These are phyloP conservation scores for Candida corydali DNA, from an alignment of 805 yeast species.

Conservation along the genomic window DNA sequence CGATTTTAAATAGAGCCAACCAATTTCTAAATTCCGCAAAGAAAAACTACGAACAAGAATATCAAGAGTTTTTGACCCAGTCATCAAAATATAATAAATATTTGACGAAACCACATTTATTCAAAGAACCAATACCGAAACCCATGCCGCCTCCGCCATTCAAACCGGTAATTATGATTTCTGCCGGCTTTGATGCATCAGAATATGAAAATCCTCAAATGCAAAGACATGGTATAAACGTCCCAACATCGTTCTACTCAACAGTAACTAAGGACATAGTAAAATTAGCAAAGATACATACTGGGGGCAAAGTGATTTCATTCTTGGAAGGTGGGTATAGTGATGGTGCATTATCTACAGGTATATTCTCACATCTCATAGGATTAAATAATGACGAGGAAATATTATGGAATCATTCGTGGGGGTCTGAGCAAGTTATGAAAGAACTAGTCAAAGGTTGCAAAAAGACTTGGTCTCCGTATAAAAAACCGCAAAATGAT, in stretches of 20 bases:
- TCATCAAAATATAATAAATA: slow-evolving; percentile 28
- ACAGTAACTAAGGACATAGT: slow-evolving; percentile 69
- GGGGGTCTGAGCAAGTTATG: slow-evolving; percentile 62
- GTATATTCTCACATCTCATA: slow-evolving; percentile 72
- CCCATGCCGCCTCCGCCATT: slow-evolving; percentile 35
- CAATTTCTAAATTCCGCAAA: slow-evolving; percentile 54
- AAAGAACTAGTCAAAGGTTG: slow-evolving; percentile 68
- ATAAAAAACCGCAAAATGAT: slow-evolving; percentile 49
- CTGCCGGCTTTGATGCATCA: slow-evolving; percentile 87
- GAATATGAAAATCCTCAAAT: slow-evolving; percentile 78
- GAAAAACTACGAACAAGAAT: slow-evolving; percentile 37
- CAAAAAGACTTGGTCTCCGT: slow-evolving; percentile 59
- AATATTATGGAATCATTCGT: slow-evolving; percentile 52
- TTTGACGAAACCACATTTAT: slow-evolving; percentile 27
- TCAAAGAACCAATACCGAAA: slow-evolving; percentile 21
- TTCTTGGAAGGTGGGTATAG: slow-evolving; percentile 85
- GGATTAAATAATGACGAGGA: slow-evolving; percentile 54
- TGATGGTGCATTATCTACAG: slow-evolving; percentile 74
- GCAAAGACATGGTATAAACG: slow-evolving; percentile 81
- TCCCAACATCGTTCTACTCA: slow-evolving; percentile 76
- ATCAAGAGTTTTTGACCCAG: slow-evolving; percentile 21
- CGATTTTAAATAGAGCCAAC: slow-evolving; percentile 60
- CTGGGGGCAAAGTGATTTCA: slow-evolving; percentile 61
- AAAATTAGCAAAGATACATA: slow-evolving; percentile 59
- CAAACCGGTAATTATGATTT: slow-evolving; percentile 57